Base-by-base conservation (phyloP, 1,139 yeast species). In the Trichomonascaceae sp. region DNA sequence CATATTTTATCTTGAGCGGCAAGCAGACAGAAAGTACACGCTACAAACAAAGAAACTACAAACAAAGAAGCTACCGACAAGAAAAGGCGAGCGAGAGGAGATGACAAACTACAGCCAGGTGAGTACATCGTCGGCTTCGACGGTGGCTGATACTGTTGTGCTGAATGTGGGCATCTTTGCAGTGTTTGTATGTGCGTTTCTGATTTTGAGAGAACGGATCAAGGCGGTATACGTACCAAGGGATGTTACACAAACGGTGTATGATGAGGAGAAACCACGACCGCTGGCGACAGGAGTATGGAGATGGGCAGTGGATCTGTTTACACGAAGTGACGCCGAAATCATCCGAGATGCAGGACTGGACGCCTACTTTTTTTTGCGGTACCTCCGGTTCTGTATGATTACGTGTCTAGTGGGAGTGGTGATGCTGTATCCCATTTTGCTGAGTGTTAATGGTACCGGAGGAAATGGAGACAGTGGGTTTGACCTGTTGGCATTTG, bases 391-490 rank as follows among this genome's bases (percentile, higher is more conserved):
- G 36, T 66, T 81, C 33, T 68, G 80, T 38, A 64, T 72, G 18
- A 55, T 69, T 13, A 54, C 81, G 32, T 70, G 80, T 18, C 48
- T 75, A 6, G 50, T 75, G 9, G 92, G 93, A 2, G 71, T 81
- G 36, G 43, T 79, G 22, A 45, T 78, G 15, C 58, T 76, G 13
- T 74, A 82, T 71, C 89, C 95, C 18, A 71, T 89, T 38, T 62
- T 89, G 39, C 65, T 89, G 42, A 92, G 98, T 0, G 78, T 89
- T 33, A 82, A 85, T 55, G 93, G 92, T 11, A 75, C 93, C 5
- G 76, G 81, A 43, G 89, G 93, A 15, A 64, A 64, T 32, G 62
- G 64, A 27, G 56, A 67, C 35, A 40, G 47, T 1, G 96, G 96
- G 2, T 69, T 89, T 43, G 89, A 89, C 56, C 67, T 69, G 44